Base-by-base conservation (phyloP, 2,329 filamentous ascomycete species). In the Mycogone perniciosa region DNA sequence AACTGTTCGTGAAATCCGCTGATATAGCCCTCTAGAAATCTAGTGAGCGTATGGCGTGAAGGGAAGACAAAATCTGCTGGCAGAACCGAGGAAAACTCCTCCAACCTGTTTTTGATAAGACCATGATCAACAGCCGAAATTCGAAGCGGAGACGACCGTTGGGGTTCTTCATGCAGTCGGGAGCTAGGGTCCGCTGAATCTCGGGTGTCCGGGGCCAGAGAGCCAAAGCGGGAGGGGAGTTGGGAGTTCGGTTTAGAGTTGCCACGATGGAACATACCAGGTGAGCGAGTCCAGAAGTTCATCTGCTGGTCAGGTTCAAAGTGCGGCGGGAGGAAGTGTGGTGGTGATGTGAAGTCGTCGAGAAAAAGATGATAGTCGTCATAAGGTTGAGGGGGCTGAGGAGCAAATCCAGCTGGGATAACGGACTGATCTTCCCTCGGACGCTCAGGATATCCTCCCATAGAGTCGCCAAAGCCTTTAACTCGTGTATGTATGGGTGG, bases 1-100 rank as follows among this genome's bases (percentile, higher is more conserved):
- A 79, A 61, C 53, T 78, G 73, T 47, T 78, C 75, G 50, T 80
- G 76, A 52, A 88, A 87, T 0, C 84, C 84, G 52, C 76, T 80
- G 48, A 87, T 78, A 58, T 87, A 89, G 1, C 84, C 84, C 52
- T 86, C 83, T 31, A 88, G 67, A 55, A 88, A 88, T 33, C 85
- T 71, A 3, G 81, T 83, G 30, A 88, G 64, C 0, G 85, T 86
- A 57, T 87, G 77, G 3, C 85, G 77, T 4, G 84, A 87, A 1
- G 85, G 85, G 45, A 88, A 79, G 3, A 81, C 75, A 56, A 88
- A 88, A 57, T 82, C 80, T 47, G 68, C 71, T 0, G 82, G 79
- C 26, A 85, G 64, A 4, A 84, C 76, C 1, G 75, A 71, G 1
- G 79, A 79, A 55, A 85, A 85, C 54, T 84, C 80, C 20, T 80